These are phyloP conservation scores for Coemansia sp. DNA, from an alignment of 192 early-diverging fungal species.

Conservation along the genomic window DNA sequence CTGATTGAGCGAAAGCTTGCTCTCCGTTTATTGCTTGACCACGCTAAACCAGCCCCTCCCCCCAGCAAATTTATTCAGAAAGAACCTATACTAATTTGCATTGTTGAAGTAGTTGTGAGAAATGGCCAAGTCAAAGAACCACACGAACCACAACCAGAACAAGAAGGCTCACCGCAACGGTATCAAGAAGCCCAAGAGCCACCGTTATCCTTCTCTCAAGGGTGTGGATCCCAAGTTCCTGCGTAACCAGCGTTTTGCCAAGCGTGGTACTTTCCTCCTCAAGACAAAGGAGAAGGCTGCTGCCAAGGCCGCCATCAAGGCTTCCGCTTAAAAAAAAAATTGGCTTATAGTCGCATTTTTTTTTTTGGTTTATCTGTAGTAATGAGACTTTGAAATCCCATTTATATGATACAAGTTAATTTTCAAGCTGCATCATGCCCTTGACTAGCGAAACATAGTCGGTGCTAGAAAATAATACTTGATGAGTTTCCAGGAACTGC, in stretches of 20 bases:
- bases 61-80: too few relatives aligned
- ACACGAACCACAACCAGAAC: constrained; percentile 99
- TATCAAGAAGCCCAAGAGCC: constrained; percentile 93
- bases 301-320: constrained; percentile 29
- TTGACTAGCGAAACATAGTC: constrained; percentile 49
- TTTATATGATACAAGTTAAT: background rate
- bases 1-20: too few relatives aligned
- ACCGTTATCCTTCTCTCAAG: constrained; percentile 88
- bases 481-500: constrained; percentile 47
- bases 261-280: constrained; percentile 53
- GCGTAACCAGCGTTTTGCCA: constrained; percentile 97
- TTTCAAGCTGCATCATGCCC: constrained; percentile 35
- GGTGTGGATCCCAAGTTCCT: constrained; percentile 93
- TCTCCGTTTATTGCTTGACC: too few relatives aligned
- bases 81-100: background rate
- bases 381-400: background rate
- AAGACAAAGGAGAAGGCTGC: constrained; percentile 42
- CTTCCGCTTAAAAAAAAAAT: too few relatives aligned
- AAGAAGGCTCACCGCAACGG: constrained; percentile 99
- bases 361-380: too few relatives aligned
- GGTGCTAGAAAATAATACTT: constrained; percentile 39
- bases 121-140: constrained; percentile 96
- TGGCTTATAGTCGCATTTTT: constrained; percentile 3
- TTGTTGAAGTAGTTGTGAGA: constrained; percentile 1
- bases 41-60: too few relatives aligned